Conservation (phyloP, 2,329 filamentous ascomycete genomes). For the Colletotrichum magnum region DNA sequence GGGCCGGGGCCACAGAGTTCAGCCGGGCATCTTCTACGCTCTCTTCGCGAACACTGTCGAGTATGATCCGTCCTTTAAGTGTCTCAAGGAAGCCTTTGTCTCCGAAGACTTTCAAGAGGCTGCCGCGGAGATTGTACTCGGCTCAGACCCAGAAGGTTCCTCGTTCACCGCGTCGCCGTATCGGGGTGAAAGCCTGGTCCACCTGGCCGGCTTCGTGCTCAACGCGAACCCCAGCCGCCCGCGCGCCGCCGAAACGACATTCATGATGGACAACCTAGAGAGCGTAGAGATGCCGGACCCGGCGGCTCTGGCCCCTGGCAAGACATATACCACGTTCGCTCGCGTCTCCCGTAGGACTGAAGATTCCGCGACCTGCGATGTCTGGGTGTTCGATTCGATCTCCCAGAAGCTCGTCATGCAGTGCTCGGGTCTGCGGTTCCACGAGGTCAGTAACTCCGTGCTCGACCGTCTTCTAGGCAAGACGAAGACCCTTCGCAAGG, state of each 20-base stretch:
- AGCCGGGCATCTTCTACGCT: slow-evolving; percentile 19
- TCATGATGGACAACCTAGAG: slow-evolving; percentile 24
- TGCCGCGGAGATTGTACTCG: slow-evolving; percentile 3
- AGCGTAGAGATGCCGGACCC: background rate
- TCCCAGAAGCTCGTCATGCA: slow-evolving; percentile 1
- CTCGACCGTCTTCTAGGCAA: background rate
- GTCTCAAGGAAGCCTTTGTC: slow-evolving; percentile 6
- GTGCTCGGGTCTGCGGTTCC: slow-evolving; percentile 1
- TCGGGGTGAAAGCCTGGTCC: slow-evolving; percentile 7
- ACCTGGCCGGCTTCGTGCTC: slow-evolving; percentile 13
- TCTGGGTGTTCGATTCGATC: slow-evolving; percentile 15
- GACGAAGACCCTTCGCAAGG: background rate
- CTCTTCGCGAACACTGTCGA: slow-evolving; percentile 4
- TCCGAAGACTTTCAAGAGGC: slow-evolving; percentile 22
- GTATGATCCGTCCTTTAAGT: slow-evolving; percentile 3
- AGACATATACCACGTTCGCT: slow-evolving; percentile 1
- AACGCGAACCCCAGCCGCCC: slow-evolving; percentile 8
- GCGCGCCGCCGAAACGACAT: background rate
- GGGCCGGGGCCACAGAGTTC: background rate
- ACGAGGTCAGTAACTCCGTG: slow-evolving; percentile 7
- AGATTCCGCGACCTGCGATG: slow-evolving; percentile 7
- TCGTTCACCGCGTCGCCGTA: slow-evolving; percentile 11
- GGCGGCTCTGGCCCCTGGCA: background rate
- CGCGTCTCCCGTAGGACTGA: background rate
- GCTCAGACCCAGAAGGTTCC: background rate